Conservation (phyloP, 306 rosid species). For the Vigna trinervia region DNA sequence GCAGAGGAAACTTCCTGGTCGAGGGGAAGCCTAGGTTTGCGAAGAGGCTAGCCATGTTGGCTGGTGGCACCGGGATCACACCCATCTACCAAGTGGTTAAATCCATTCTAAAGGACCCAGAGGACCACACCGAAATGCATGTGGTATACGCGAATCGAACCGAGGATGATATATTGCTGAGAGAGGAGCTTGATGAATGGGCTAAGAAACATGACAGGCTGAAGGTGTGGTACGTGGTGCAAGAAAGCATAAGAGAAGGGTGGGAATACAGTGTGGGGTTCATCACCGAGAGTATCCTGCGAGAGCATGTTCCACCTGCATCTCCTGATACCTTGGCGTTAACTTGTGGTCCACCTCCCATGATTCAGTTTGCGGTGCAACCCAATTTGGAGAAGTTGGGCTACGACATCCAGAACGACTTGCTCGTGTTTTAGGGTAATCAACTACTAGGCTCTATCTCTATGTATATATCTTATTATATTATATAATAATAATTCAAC, state of each 20-base stretch:
- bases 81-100: slow-evolving; percentile 84
- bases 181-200: slow-evolving; percentile 76
- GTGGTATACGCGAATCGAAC: slow-evolving; percentile 81
- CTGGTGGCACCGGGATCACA: slow-evolving; percentile 90
- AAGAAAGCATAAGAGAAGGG: slow-evolving; percentile 55
- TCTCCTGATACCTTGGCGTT: slow-evolving; percentile 65
- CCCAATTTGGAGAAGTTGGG: slow-evolving; percentile 79
- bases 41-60: slow-evolving; percentile 71
- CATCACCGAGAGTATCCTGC: slow-evolving; percentile 64
- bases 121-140: slow-evolving; percentile 77
- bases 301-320: slow-evolving; percentile 68
- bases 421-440: slow-evolving; percentile 64
- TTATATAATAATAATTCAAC: slow-evolving; percentile 4
- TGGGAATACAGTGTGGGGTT: slow-evolving; percentile 79
- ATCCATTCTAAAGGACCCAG: slow-evolving; percentile 71
- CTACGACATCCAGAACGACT: slow-evolving; percentile 59
- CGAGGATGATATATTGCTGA: slow-evolving; percentile 75
- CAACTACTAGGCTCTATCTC: neutral
- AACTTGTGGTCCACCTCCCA: slow-evolving; percentile 84
- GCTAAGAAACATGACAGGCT: slow-evolving; percentile 59
- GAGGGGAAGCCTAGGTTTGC: slow-evolving; percentile 63
- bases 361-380: slow-evolving; percentile 79
- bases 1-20: slow-evolving; percentile 66
- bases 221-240: slow-evolving; percentile 83
- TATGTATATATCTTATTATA: neutral